phyloP scores from a whole-genome alignment of 2,329 filamentous ascomycete genomes.

The Furcasterigmium furcatum region DNA sequence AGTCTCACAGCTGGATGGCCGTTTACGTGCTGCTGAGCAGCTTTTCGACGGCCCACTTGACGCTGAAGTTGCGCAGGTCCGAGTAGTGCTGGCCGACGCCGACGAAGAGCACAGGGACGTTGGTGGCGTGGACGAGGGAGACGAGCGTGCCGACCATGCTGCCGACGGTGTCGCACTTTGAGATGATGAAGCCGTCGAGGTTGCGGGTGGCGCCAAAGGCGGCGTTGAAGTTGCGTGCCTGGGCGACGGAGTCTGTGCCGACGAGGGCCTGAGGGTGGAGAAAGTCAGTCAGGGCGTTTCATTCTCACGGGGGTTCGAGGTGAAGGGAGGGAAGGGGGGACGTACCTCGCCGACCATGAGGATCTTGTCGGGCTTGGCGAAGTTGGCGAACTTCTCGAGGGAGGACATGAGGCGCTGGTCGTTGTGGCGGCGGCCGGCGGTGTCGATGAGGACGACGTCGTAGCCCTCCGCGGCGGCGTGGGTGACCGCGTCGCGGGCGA shows the following conservation, averaged over 20 bases:
- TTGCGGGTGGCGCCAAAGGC: conserved; percentile 79
- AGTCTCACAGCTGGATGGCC: no score
- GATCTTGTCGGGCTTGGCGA: conserved; percentile 96
- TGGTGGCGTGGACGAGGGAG: conserved; percentile 95
- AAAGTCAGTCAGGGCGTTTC: not conserved
- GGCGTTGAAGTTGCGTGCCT: conserved; percentile 93
- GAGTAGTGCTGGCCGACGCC: conserved; percentile 70
- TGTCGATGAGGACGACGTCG: conserved; percentile 96
- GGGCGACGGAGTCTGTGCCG: conserved; percentile 90
- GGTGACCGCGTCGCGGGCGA: conserved; percentile 89
- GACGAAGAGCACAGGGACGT: conserved; percentile 92
- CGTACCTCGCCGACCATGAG: conserved; percentile 77
- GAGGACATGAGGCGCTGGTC: conserved; percentile 95
- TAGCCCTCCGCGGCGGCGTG: conserved; percentile 73
- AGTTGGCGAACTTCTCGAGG: conserved; percentile 94
- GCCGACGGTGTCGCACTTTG: conserved; percentile 98
- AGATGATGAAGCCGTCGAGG: conserved; percentile 96
- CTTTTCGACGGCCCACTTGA: conserved; percentile 67
- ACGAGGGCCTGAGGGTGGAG: conserved; percentile 72
- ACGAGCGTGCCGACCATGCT: conserved; percentile 97
- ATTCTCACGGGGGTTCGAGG: not conserved
- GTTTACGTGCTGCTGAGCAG: conserved; percentile 44
- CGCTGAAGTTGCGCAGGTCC: conserved; percentile 65
- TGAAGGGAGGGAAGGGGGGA: not conserved
- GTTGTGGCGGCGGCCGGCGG: conserved; percentile 90